Evolutionary conservation across 768 basidiomycete genomes (phyloP).

Genomic region (Phanerochaete sordida): DNA sequence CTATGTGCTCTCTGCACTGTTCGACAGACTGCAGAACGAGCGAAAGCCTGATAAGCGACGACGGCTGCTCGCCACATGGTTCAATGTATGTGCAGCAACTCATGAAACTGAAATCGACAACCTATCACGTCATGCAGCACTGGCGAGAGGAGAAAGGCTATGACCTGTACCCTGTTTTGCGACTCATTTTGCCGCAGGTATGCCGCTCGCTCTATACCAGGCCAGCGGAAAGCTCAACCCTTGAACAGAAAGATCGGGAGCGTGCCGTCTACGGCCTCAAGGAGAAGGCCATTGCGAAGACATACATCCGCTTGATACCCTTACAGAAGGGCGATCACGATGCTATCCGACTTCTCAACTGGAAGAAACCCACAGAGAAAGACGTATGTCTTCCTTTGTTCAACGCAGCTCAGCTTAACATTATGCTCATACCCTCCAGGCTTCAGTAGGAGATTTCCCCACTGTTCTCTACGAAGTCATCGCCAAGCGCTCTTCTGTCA

Average conservation of each 20-base stretch:
- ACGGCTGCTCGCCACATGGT: slow-evolving; percentile 72
- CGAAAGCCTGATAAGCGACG: slow-evolving; percentile 71
- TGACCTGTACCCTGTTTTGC: slow-evolving; percentile 87
- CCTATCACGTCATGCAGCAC: slow-evolving; percentile 41
- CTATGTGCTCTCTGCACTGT: slow-evolving; percentile 62
- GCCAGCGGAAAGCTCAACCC: slow-evolving; percentile 1
- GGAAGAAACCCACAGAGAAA: slow-evolving; percentile 80
- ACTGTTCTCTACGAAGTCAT: slow-evolving; percentile 86
- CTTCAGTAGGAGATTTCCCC: slow-evolving; percentile 82
- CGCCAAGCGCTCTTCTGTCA: slow-evolving; percentile 75
- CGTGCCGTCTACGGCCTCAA: slow-evolving; percentile 92
- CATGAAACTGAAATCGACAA: slow-evolving; percentile 8
- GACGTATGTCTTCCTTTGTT: slow-evolving; percentile 41
- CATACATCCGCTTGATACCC: slow-evolving; percentile 87
- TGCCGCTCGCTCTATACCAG: slow-evolving; percentile 9
- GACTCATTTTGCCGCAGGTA: slow-evolving; percentile 88
- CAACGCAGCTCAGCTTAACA: background rate
- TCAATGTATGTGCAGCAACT: slow-evolving; percentile 52
- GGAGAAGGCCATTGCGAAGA: slow-evolving; percentile 91
- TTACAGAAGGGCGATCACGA: slow-evolving; percentile 78
- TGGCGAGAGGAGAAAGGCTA: slow-evolving; percentile 86
- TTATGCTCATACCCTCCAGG: slow-evolving; percentile 33
- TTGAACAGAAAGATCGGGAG: slow-evolving; percentile 83
- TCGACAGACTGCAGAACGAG: slow-evolving; percentile 71
- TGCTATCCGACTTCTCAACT: slow-evolving; percentile 78